Evolutionary conservation across 495 filamentous ascomycete genomes (phyloP), one percentile per base, ranked within the genome.

Genomic region (Tuber microsphaerosporum): DNA sequence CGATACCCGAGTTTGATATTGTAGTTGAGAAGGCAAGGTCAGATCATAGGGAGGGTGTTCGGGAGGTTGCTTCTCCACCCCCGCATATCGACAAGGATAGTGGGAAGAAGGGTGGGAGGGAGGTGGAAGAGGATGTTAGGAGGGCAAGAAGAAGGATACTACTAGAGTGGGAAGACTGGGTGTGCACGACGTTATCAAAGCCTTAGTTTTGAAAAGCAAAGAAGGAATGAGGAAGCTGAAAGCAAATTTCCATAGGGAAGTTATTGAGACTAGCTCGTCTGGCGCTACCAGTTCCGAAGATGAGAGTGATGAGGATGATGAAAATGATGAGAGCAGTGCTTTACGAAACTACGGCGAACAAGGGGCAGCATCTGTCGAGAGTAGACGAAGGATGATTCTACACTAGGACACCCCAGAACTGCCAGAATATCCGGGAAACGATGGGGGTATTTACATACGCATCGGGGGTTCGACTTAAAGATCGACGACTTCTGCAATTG

Each of bases 141-240:
- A 79, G 71, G 51, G 46, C 73, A 34, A 79, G 75, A 70, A 79
- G 78, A 61, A 73, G 73, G 39, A 65, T 79, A 20, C 61, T 79
- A 3, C 20, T 79, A 17, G 76, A 79, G 46, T 75, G 73, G 10
- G 77, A 79, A 14, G 73, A 79, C 51, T 79, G 77, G 77, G 77
- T 79, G 16, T 79, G 77, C 65, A 79, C 77, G 70, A 42, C 76
- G 17, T 71, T 79, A 42, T 61, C 77, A n/a, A 70, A 69, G 14
- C 77, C 77, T 37, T 79, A 6, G 48, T 75, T 73, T 75, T 79
- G 77, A 75, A 46, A n/a, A 43, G 68, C 39, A 51, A 31, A 46
- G 75, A 12, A 19, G 45, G 51, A 70, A 22, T 74, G 45, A 42
- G 45, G n/a, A 41, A 26, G 44, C 41, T 65, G 17, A 45, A 68